A percentile compares a stretch with the other conserved stretches of the same genome.
phyloP scores from a whole-genome alignment of 177 flowering plant species.

The Vitis hybrid region DNA sequence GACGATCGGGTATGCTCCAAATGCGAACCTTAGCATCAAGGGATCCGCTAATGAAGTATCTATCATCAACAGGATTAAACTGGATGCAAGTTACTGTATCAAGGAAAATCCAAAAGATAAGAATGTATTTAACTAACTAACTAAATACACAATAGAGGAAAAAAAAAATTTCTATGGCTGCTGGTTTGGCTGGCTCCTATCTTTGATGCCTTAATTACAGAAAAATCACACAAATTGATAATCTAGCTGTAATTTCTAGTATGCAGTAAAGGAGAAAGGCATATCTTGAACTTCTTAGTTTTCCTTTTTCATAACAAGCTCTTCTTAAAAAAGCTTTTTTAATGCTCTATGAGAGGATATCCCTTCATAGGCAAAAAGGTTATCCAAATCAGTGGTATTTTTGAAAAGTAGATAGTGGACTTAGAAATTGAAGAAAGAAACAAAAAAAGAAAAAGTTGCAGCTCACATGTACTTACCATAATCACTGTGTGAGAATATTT shows the following conservation, averaged over 20 bases:
- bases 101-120: slow-evolving; percentile 26
- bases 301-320: no score
- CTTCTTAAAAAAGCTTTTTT: no score
- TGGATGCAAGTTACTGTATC: slow-evolving; percentile 97
- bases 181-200: no score
- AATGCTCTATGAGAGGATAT: no score
- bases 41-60: slow-evolving; percentile 98
- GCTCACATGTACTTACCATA: slow-evolving; percentile 58
- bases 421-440: background rate
- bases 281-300: no score
- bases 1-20: slow-evolving; percentile 96
- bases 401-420: no score
- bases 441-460: background rate
- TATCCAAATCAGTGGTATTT: no score
- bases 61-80: slow-evolving; percentile 97
- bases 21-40: slow-evolving; percentile 96
- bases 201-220: no score
- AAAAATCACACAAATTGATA: no score
- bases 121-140: slow-evolving; percentile 7
- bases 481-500: slow-evolving; percentile 90
- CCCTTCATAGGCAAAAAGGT: no score
- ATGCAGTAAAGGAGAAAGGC: no score
- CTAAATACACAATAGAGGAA: background rate
- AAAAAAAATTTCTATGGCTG: background rate
- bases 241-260: no score